A percentile compares a stretch with the other conserved stretches of the same genome.
These are phyloP conservation scores for Microdochium trichocladiopsis DNA, from an alignment of 2,329 filamentous ascomycete species.

Conservation along the genomic window DNA sequence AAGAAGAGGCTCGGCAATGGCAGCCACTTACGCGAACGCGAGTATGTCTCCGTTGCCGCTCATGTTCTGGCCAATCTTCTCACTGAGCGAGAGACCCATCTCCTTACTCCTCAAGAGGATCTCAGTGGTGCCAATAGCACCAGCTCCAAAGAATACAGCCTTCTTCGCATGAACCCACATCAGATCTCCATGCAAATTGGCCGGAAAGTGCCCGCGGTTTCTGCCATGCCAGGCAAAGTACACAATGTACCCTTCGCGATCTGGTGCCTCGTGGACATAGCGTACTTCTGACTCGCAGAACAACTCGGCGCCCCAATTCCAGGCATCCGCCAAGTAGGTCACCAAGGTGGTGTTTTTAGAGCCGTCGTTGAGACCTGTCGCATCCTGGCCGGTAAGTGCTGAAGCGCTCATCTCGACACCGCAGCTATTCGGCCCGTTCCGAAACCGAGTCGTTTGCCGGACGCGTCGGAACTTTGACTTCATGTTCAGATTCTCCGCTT, in stretches of 20 bases:
- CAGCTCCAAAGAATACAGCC: slow-evolving; percentile 60
- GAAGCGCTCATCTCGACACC: slow-evolving; percentile 58
- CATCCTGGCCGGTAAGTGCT: slow-evolving; percentile 53
- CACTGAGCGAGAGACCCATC: slow-evolving; percentile 50
- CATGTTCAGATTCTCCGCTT: slow-evolving; percentile 45
- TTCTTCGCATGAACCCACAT: slow-evolving; percentile 63
- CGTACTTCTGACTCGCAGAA: slow-evolving; percentile 64
- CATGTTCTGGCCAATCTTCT: slow-evolving; percentile 50
- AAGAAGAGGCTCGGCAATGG: neutral
- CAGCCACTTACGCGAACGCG: slow-evolving; percentile 44
- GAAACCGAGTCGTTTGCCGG: slow-evolving; percentile 57
- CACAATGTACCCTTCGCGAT: slow-evolving; percentile 50
- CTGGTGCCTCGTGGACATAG: slow-evolving; percentile 47
- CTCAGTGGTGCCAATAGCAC: slow-evolving; percentile 58
- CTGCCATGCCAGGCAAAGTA: slow-evolving; percentile 59
- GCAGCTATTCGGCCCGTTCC: slow-evolving; percentile 51
- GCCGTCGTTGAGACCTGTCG: slow-evolving; percentile 59
- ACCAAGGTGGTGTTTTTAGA: slow-evolving; percentile 60
- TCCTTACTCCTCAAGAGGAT: slow-evolving; percentile 55
- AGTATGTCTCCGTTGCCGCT: slow-evolving; percentile 62
- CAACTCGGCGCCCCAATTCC: slow-evolving; percentile 66
- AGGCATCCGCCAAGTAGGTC: slow-evolving; percentile 62
- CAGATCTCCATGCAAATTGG: slow-evolving; percentile 48
- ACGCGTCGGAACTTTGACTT: slow-evolving; percentile 46
- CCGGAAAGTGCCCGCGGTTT: slow-evolving; percentile 46